Conservation (phyloP, 768 basidiomycete species). For the Polyporus arcularius region DNA sequence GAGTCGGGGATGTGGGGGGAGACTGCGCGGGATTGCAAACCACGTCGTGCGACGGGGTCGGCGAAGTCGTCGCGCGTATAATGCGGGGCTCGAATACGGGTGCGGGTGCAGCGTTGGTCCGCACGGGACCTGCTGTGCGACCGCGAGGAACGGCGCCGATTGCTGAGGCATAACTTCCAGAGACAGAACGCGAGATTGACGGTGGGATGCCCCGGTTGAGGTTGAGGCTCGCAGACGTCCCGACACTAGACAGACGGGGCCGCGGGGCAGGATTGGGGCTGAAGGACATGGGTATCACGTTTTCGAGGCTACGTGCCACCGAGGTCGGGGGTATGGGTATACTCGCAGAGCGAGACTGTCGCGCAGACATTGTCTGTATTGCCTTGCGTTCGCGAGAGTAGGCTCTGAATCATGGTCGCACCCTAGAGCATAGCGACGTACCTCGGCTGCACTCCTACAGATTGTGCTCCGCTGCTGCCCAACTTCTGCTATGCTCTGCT, state of each 20-base stretch:
- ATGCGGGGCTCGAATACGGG: slow-evolving; percentile 53
- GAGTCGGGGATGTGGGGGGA: slow-evolving; percentile 45
- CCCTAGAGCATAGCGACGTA: too few relatives aligned
- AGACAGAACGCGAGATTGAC: slow-evolving; percentile 9
- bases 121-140: slow-evolving; percentile 12
- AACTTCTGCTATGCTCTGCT: too few relatives aligned
- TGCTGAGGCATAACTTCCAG: slow-evolving; percentile 25
- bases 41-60: slow-evolving; percentile 29
- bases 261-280: slow-evolving; percentile 13
- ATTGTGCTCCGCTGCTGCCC: too few relatives aligned
- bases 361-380: slow-evolving; percentile 41
- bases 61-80: slow-evolving; percentile 55
- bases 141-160: slow-evolving; percentile 6
- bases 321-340: slow-evolving; percentile 65
- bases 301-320: slow-evolving; percentile 62
- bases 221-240: slow-evolving; percentile 8
- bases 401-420: too few relatives aligned
- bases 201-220: slow-evolving; percentile 1
- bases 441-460: too few relatives aligned
- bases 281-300: slow-evolving; percentile 64
- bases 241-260: slow-evolving; percentile 6
- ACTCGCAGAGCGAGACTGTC: slow-evolving; percentile 63
- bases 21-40: slow-evolving; percentile 24
- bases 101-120: not conserved
- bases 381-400: too few relatives aligned